Conservation (phyloP, 768 basidiomycete species). For the Austroboletus festivus region DNA sequence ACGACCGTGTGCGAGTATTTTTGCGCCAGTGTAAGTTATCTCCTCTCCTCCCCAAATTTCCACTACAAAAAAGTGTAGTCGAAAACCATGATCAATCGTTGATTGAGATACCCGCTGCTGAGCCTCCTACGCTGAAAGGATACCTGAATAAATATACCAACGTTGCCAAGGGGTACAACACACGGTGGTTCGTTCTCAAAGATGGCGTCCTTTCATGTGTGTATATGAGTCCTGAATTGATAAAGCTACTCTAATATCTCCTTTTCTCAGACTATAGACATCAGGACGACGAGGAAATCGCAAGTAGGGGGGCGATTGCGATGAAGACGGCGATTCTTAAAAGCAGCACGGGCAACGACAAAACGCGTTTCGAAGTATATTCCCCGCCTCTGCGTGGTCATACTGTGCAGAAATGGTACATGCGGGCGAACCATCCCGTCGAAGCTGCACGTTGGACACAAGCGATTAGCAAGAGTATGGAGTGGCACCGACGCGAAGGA, state of each 20-base stretch:
- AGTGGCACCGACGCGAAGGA: slow-evolving; percentile 54
- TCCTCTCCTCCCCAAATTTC: not conserved
- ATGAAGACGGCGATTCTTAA: slow-evolving; percentile 77
- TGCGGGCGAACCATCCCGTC: slow-evolving; percentile 83
- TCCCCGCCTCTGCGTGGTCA: slow-evolving; percentile 51
- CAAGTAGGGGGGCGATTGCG: slow-evolving; percentile 83
- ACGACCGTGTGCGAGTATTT: slow-evolving; percentile 79
- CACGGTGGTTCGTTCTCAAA: slow-evolving; percentile 90
- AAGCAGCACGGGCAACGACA: slow-evolving; percentile 46
- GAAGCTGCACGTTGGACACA: slow-evolving; percentile 88
- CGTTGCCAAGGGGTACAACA: slow-evolving; percentile 85
- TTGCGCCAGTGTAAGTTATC: slow-evolving; percentile 70
- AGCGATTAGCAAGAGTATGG: slow-evolving; percentile 69
- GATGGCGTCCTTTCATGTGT: slow-evolving; percentile 81
- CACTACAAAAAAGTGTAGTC: slow-evolving; percentile 42
- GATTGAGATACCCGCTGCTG: slow-evolving; percentile 46
- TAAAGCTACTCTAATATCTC: slow-evolving; percentile 1
- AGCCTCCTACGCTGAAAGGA: slow-evolving; percentile 65
- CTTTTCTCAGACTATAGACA: slow-evolving; percentile 63
- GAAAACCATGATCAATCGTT: slow-evolving; percentile 78
- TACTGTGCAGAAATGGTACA: slow-evolving; percentile 69
- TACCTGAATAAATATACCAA: slow-evolving; percentile 93
- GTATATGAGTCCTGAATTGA: slow-evolving; percentile 26
- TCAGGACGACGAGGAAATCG: slow-evolving; percentile 85
- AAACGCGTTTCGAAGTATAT: slow-evolving; percentile 81